Evolutionary conservation across 768 basidiomycete genomes (phyloP), one percentile per base, ranked within the genome.

Genomic region (Suillus spraguei): DNA sequence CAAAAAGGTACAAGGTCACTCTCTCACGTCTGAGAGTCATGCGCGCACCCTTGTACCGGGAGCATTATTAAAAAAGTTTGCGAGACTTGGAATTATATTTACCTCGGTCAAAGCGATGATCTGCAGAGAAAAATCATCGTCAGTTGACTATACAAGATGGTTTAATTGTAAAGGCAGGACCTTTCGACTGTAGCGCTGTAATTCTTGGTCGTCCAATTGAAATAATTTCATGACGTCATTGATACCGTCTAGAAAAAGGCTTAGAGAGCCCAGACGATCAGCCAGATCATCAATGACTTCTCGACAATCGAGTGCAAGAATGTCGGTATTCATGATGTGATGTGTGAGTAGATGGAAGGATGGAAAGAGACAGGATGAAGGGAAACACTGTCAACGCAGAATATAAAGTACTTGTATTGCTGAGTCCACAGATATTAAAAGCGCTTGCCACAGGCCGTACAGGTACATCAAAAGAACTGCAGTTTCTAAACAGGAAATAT

Each of bases 61-160:
- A 54, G 5, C 9, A 28, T 55, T 14, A 61, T 53, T 4, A 20
- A 24, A 58, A n/a, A 22, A 58, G 22, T 33, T 17, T 53, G 41
- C 9, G 7, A 32, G 20, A 28, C 38, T 33, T 14, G 44, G 47
- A 38, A 36, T 52, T 63, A 64, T 67, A 67, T 62, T 74, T 79
- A 86, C 85, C 84, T 86, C 84, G 52, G 81, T 74, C 63, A 86
- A 66, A 20, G 77, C 73, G 54, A 86, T 76, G 54, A 86, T 76
- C 85, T 86, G 66, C 55, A 33, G 10, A 13, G 9, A 20, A 39
- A 55, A 3, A 55, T 61, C 17, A 39, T 28, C 24, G 24, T 50
- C 35, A 58, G 16, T 39, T 3, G 42, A 24, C 72, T 41, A 68
- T 63, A 64, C 56, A 60, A 49, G 32, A 36, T 5, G 4, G n/a